A percentile compares a stretch with the other conserved stretches of the same genome.
phyloP scores from a whole-genome alignment of 139 green algal genomes.

The Chlorella sorokiniana region DNA sequence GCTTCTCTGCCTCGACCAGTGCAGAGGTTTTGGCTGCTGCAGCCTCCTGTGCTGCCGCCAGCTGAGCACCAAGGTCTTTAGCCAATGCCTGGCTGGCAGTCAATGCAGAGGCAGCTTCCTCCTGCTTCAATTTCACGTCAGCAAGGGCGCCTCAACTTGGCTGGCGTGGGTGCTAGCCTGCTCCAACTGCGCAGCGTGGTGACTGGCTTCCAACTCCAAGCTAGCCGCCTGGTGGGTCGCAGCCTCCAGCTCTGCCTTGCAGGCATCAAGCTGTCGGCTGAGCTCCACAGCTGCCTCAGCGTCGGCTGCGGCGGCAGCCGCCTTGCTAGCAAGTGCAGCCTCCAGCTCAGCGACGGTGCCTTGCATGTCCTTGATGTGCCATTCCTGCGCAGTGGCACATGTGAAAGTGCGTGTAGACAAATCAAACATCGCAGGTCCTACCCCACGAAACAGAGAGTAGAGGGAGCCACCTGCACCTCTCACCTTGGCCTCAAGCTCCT shows the following conservation, averaged over 20 bases:
- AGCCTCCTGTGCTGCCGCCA: background rate
- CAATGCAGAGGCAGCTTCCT: no score
- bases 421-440: no score
- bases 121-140: no score
- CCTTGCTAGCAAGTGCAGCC: background rate
- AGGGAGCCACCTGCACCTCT: no score
- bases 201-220: background rate
- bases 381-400: background rate
- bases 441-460: no score
- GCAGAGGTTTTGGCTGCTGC: background rate
- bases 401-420: no score
- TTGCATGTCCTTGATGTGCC: slow-evolving; percentile 35
- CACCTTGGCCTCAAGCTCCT: slow-evolving; percentile 17
- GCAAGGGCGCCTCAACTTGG: no score
- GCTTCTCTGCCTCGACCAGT: background rate
- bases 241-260: slow-evolving; percentile 6
- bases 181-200: background rate
- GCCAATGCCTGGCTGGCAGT: no score
- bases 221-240: no score
- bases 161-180: no score
- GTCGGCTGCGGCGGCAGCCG: background rate
- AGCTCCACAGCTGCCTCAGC: background rate
- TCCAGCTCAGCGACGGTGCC: slow-evolving; percentile 8
- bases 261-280: background rate
- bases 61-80: background rate